phyloP scores from a whole-genome alignment of 176 grass and related monocot genomes.

The Urochloa ruziziensis region DNA sequence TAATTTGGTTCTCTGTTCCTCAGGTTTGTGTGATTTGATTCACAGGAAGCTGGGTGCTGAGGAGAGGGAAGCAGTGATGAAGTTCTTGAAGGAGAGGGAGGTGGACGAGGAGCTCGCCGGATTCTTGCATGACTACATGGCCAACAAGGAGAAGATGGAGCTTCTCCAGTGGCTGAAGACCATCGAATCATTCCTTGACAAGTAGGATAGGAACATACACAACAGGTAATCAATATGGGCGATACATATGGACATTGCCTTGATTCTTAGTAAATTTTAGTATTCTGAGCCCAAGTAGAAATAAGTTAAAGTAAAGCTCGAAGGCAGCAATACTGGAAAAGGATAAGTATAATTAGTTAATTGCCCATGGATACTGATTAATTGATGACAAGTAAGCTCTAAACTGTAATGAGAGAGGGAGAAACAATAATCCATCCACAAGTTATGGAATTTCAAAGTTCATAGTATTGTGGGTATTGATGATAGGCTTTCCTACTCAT shows the following conservation, averaged over 20 bases:
- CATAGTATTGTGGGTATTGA: neutral
- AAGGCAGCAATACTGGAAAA: neutral
- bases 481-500: neutral
- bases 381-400: neutral
- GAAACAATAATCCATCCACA: neutral
- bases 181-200: conserved; percentile 61
- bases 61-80: conserved; percentile 40
- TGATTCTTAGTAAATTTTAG: neutral
- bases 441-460: neutral
- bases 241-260: neutral
- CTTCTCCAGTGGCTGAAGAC: conserved; percentile 76
- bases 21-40: neutral
- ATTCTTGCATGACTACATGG: conserved; percentile 85
- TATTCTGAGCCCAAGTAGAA: neutral
- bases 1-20: neutral
- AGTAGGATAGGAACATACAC: conserved; percentile 20
- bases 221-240: conserved; percentile 3
- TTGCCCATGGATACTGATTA: neutral
- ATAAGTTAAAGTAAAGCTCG: neutral
- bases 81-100: conserved; percentile 69
- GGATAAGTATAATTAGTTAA: neutral
- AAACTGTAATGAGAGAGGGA: neutral
- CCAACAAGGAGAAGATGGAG: conserved; percentile 83
- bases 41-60: conserved; percentile 51
- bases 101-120: conserved; percentile 63